phyloP scores from a whole-genome alignment of 805 yeast species.

The Pichia nakasei region DNA sequence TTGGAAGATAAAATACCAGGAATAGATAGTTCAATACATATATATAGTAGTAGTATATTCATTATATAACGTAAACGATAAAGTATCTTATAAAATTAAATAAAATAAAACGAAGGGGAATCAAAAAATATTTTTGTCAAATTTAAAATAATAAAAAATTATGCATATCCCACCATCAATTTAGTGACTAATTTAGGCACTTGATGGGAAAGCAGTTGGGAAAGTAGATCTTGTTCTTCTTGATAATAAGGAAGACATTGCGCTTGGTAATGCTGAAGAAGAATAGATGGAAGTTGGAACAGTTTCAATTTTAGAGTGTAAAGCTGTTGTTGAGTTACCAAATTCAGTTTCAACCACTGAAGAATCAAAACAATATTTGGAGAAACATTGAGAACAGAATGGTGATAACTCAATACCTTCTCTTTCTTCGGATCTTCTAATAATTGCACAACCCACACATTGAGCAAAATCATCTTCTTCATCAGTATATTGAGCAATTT shows the following conservation, averaged over 20 bases:
- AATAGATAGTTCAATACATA: too few species aligned
- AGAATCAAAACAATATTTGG: slow-evolving; percentile 47
- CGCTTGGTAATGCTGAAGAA: slow-evolving; percentile 9
- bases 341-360: slow-evolving; percentile 2
- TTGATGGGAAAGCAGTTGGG: slow-evolving; percentile 5
- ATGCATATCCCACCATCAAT: too few species aligned
- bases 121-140: background rate
- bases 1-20: slow-evolving; percentile 40
- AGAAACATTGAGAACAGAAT: slow-evolving; percentile 63
- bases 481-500: slow-evolving; percentile 55
- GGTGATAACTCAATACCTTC: slow-evolving; percentile 35
- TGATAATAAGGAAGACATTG: slow-evolving; percentile 8
- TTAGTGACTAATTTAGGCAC: background rate
- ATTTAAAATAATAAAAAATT: too few species aligned
- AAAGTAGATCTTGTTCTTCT: slow-evolving; percentile 5
- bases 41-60: too few species aligned
- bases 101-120: background rate
- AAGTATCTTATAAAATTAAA: too few species aligned
- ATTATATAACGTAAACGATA: too few species aligned
- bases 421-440: slow-evolving; percentile 68
- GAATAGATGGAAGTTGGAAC: slow-evolving; percentile 13
- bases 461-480: slow-evolving; percentile 45
- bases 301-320: slow-evolving; percentile 3
- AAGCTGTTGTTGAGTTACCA: background rate
- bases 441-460: slow-evolving; percentile 76